Percentiles rank a stretch among this genome's conserved stretches.
Conservation (phyloP, 345 rosid species). For the Fremontodendron californicum region DNA sequence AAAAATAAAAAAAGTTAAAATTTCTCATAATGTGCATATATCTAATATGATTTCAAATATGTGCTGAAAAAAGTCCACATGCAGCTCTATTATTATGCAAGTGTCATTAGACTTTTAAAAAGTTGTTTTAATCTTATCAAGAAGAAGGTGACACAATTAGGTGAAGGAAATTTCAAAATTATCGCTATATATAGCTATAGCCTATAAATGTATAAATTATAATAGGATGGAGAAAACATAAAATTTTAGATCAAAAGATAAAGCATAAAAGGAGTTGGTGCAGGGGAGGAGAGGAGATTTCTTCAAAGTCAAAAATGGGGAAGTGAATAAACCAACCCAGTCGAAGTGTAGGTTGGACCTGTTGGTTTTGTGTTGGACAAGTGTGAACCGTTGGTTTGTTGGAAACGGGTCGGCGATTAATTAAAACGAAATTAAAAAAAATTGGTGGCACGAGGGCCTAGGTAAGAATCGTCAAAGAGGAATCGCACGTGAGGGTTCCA, state of each 20-base stretch:
- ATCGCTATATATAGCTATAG: background rate
- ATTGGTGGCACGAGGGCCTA: constrained; percentile 16
- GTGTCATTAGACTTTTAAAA: background rate
- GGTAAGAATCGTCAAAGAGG: constrained; percentile 20
- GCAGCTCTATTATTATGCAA: background rate
- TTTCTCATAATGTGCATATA: too few species aligned
- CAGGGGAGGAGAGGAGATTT: background rate
- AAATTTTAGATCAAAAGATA: too few species aligned
- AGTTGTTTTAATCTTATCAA: background rate
- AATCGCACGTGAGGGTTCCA: constrained; percentile 41
- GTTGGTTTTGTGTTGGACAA: background rate
- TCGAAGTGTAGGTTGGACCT: background rate
- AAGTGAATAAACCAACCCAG: background rate
- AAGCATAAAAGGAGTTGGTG: too few species aligned
- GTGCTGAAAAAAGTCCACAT: background rate
- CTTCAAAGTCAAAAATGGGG: background rate
- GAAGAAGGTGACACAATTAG: background rate
- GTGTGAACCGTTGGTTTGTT: constrained; percentile 7
- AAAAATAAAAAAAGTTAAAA: too few species aligned
- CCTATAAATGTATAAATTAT: background rate
- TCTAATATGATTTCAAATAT: background rate
- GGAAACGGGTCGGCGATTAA: constrained; percentile 25
- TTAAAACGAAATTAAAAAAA: background rate
- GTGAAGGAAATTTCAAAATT: background rate
- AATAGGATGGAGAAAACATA: too few species aligned